phyloP scores from a whole-genome alignment of 768 basidiomycete genomes.

The Krasilnikovozyma curviuscula region DNA sequence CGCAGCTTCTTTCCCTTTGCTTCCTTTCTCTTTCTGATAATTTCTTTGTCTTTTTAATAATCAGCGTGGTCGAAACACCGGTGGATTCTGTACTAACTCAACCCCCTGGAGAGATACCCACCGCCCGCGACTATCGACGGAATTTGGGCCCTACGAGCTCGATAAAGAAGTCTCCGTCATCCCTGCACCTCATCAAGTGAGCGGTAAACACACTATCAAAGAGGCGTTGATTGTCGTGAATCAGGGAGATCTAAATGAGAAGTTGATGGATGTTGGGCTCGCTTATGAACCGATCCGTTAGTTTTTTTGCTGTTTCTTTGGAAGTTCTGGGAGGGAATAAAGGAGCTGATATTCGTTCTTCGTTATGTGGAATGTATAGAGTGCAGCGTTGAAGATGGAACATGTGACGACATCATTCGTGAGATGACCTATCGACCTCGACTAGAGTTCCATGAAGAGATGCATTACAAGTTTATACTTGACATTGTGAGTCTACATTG shows the following conservation, averaged over 20 bases:
- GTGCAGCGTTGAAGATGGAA: slow-evolving; percentile 20
- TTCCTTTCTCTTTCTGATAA: background rate
- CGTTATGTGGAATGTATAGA: too few relatives aligned
- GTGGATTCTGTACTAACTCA: slow-evolving; percentile 13
- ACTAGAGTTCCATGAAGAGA: slow-evolving; percentile 17
- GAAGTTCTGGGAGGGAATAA: too few relatives aligned
- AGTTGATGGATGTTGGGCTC: slow-evolving; percentile 19
- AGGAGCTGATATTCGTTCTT: too few relatives aligned
- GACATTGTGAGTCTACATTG: slow-evolving; percentile 18
- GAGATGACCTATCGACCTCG: slow-evolving; percentile 15
- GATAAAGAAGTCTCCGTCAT: background rate
- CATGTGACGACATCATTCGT: slow-evolving; percentile 18
- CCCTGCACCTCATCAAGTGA: background rate
- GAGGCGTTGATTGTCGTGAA: background rate
- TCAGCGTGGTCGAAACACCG: slow-evolving; percentile 19
- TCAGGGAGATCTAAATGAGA: background rate
- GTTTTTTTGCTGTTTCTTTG: too few relatives aligned
- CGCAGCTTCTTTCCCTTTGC: background rate
- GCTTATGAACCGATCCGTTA: slow-evolving; percentile 19
- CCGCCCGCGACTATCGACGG: slow-evolving; percentile 18
- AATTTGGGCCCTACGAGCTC: slow-evolving; percentile 4
- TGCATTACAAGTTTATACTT: slow-evolving; percentile 21
- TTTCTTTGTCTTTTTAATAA: background rate
- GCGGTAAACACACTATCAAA: background rate
- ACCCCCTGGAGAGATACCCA: slow-evolving; percentile 22